These are phyloP conservation scores for Amorphotheca resinae DNA, from an alignment of 495 filamentous ascomycete species.

Conservation along the genomic window DNA sequence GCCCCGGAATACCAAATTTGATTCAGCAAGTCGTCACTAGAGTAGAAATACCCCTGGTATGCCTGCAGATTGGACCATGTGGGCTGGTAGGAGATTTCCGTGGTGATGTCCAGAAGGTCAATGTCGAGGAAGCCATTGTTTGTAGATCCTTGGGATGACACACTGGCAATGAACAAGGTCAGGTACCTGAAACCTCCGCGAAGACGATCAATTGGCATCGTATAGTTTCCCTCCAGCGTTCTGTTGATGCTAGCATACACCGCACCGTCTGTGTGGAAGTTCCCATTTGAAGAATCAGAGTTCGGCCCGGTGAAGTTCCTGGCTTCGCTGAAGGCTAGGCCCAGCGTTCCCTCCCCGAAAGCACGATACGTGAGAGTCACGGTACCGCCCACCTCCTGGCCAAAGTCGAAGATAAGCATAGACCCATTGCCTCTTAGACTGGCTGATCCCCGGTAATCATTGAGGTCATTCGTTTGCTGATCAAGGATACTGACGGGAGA, in stretches of 20 bases:
- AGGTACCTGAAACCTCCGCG: slow-evolving; percentile 49
- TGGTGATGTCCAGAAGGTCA: slow-evolving; percentile 28
- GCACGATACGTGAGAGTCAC: slow-evolving; percentile 37
- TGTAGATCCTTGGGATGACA: slow-evolving; percentile 7
- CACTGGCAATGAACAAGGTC: slow-evolving; percentile 34
- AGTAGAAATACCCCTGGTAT: slow-evolving; percentile 52
- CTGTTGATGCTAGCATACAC: slow-evolving; percentile 39
- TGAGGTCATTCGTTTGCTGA: neutral
- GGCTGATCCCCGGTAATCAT: slow-evolving; percentile 23
- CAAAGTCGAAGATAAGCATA: slow-evolving; percentile 42
- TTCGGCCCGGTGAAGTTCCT: slow-evolving; percentile 47
- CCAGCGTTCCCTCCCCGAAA: slow-evolving; percentile 34
- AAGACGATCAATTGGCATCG: slow-evolving; percentile 39
- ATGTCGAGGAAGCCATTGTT: slow-evolving; percentile 15
- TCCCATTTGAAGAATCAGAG: slow-evolving; percentile 45
- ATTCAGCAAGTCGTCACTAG: slow-evolving; percentile 45
- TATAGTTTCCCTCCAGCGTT: slow-evolving; percentile 23
- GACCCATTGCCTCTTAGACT: slow-evolving; percentile 34
- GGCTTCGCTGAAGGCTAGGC: slow-evolving; percentile 50
- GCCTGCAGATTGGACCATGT: slow-evolving; percentile 29
- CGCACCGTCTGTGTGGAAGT: slow-evolving; percentile 37
- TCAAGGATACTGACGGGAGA: slow-evolving; percentile 23
- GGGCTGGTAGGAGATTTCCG: slow-evolving; percentile 46
- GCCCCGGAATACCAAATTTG: slow-evolving; percentile 51
- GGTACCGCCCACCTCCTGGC: slow-evolving; percentile 44